These are phyloP conservation scores for Coniosporium tulheliwenetii DNA, from an alignment of 2,329 filamentous ascomycete species.

Conservation along the genomic window DNA sequence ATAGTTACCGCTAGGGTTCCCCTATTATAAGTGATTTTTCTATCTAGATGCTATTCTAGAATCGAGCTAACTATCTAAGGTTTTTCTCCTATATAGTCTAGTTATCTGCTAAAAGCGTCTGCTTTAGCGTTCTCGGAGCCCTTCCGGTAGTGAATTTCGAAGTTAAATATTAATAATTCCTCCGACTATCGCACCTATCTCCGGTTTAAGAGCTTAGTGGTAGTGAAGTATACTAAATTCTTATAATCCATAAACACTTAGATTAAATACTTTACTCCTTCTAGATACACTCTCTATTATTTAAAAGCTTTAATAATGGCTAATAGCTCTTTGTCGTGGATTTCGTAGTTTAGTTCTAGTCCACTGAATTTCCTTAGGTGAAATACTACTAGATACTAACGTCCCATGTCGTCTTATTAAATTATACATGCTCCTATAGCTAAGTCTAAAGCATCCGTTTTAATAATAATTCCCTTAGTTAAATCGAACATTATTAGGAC, in stretches of 20 bases:
- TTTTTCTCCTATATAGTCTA: background rate
- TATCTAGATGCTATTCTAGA: no score
- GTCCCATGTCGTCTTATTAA: slow-evolving; percentile 3
- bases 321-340: slow-evolving; percentile 20
- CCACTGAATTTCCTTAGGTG: slow-evolving; percentile 10
- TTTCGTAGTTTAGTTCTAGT: slow-evolving; percentile 16
- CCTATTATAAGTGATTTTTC: no score
- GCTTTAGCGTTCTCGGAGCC: slow-evolving; percentile 7
- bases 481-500: slow-evolving; percentile 3
- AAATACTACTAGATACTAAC: slow-evolving; percentile 8
- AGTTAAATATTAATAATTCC: slow-evolving; percentile 10
- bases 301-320: slow-evolving; percentile 15
- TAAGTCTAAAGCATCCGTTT: slow-evolving; percentile 2
- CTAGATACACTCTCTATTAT: slow-evolving; percentile 11
- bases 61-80: no score
- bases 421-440: slow-evolving; percentile 3
- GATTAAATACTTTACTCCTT: slow-evolving; percentile 4
- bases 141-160: slow-evolving; percentile 11
- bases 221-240: slow-evolving; percentile 15
- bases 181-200: slow-evolving; percentile 12
- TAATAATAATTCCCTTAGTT: background rate
- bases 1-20: no score
- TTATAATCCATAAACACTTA: slow-evolving; percentile 14
- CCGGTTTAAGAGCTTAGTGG: slow-evolving; percentile 13
- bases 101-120: slow-evolving; percentile 5